These are phyloP conservation scores for Cajanus cajan DNA, from an alignment of 306 rosid species.

Conservation along the genomic window DNA sequence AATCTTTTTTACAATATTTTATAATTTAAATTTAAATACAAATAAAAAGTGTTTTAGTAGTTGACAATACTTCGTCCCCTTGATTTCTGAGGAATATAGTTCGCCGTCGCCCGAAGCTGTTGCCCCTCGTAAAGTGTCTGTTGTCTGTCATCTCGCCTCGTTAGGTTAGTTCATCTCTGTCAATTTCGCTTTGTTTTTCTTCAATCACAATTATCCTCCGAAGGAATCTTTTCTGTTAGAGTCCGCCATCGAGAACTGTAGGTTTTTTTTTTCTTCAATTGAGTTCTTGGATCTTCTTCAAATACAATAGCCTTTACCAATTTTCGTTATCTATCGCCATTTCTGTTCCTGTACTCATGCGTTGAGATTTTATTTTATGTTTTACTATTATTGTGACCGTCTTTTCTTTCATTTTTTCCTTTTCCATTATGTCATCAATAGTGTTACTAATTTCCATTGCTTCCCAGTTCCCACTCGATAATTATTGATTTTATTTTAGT, in stretches of 20 bases:
- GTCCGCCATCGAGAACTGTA: neutral
- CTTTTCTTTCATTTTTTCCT: neutral
- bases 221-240: neutral
- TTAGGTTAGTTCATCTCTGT: neutral
- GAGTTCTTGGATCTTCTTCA: neutral
- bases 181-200: neutral
- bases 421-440: neutral
- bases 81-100: neutral
- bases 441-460: neutral
- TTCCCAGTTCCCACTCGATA: neutral
- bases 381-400: neutral
- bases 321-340: neutral
- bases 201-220: neutral
- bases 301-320: neutral
- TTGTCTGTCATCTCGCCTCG: neutral
- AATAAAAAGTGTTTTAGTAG: neutral
- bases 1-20: too few species aligned
- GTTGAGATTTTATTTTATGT: neutral
- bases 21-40: neutral
- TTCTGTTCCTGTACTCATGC: neutral
- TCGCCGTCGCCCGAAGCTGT: neutral
- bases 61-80: neutral
- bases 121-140: neutral
- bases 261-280: neutral
- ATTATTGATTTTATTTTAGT: neutral